phyloP scores from a whole-genome alignment of 1,139 yeast species.

The Yamadazyma mexicana region DNA sequence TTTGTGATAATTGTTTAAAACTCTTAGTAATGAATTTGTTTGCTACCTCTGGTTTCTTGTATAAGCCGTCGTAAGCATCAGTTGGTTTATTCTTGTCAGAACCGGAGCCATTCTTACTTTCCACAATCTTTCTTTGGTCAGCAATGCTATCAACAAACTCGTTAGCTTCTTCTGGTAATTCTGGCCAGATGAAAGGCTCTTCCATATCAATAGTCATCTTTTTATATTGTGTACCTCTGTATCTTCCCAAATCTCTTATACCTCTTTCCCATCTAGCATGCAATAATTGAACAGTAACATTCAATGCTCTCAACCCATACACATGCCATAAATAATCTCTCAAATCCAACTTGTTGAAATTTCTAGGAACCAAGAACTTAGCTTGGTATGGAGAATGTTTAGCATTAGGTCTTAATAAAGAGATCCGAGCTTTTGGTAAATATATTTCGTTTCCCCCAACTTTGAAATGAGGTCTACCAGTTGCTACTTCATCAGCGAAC shows the following conservation, averaged over 20 bases:
- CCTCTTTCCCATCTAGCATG: constrained; percentile 71
- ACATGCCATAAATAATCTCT: constrained; percentile 88
- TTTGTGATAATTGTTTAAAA: constrained; percentile 41
- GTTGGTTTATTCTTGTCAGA: constrained; percentile 71
- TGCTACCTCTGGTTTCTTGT: constrained; percentile 70
- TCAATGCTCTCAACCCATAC: constrained; percentile 84
- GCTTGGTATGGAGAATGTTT: constrained; percentile 96
- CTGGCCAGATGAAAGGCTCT: constrained; percentile 94
- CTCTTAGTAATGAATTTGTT: constrained; percentile 67
- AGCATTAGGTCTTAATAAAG: constrained; percentile 83
- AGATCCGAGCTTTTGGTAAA: constrained; percentile 82
- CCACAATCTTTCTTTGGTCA: constrained; percentile 29
- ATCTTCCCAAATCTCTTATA: constrained; percentile 64
- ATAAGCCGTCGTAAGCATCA: constrained; percentile 74
- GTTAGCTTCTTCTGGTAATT: constrained; percentile 40
- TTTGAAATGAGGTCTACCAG: constrained; percentile 74
- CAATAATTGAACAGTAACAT: constrained; percentile 80
- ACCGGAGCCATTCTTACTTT: constrained; percentile 44
- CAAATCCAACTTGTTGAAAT: constrained; percentile 86
- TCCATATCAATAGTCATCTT: constrained; percentile 95
- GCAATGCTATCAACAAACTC: constrained; percentile 22
- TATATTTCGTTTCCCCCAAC: constrained; percentile 72
- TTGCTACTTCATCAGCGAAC: constrained; percentile 57
- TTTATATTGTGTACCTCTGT: constrained; percentile 79
- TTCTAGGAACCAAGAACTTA: constrained; percentile 86